Evolutionary conservation across 1,284 basidiomycete genomes (phyloP).

Genomic region (Peniophora sp.): DNA sequence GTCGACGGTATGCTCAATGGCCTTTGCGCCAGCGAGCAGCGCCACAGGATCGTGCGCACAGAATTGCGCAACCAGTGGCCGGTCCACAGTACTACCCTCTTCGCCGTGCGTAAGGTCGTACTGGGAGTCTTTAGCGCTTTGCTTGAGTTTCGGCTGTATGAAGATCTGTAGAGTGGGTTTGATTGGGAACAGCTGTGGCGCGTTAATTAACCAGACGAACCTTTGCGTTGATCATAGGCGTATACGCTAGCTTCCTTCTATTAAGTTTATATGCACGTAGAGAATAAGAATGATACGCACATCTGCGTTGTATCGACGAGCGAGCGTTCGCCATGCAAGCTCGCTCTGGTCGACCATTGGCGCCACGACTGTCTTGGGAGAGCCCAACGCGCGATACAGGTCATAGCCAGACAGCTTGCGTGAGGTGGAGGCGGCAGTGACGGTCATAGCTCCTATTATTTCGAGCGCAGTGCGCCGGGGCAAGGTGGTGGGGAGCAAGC

Average conservation of each 20-base stretch:
- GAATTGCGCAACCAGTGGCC: constrained; percentile 91
- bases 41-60: constrained; percentile 85
- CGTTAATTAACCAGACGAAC: constrained; percentile 24
- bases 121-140: constrained; percentile 45
- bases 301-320: constrained; percentile 77
- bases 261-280: constrained; percentile 1
- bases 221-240: constrained; percentile 97
- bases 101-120: constrained; percentile 67
- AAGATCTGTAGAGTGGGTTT: constrained; percentile 43
- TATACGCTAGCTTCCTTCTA: constrained; percentile 66
- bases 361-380: constrained; percentile 84
- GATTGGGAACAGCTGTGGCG: not conserved
- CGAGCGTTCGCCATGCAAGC: constrained; percentile 88
- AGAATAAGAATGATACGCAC: constrained; percentile 27
- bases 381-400: constrained; percentile 75
- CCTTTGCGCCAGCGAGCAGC: constrained; percentile 69
- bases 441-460: constrained; percentile 2
- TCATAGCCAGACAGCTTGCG: constrained; percentile 72
- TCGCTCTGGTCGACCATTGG: constrained; percentile 99
- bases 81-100: constrained; percentile 62
- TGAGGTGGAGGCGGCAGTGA: not conserved
- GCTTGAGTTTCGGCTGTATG: constrained; percentile 14
- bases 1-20: constrained; percentile 74
- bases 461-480: constrained; percentile 4
- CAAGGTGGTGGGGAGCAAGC: not conserved